Conservation (phyloP, 345 rosid genomes). For the Citrus unshiu region DNA sequence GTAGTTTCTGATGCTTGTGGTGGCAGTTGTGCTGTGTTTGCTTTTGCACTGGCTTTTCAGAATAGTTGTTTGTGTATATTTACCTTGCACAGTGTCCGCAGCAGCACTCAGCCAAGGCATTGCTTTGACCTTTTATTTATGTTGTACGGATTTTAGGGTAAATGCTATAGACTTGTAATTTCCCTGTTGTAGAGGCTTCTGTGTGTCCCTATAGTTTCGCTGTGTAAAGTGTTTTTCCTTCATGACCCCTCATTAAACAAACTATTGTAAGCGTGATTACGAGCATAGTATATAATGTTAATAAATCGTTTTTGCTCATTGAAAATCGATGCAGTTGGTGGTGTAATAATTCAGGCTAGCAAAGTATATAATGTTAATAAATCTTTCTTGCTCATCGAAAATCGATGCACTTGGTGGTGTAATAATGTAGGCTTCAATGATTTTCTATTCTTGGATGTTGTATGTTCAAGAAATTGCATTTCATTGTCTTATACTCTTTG, state of each 20-base stretch:
- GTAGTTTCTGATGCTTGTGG: conserved; percentile 1
- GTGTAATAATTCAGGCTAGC: too few relatives aligned
- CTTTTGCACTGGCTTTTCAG: conserved; percentile 13
- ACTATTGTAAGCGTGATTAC: background rate
- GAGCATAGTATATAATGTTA: background rate
- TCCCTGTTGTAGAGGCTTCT: background rate
- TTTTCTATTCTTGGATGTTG: background rate
- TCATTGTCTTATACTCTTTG: background rate
- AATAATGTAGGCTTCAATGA: background rate
- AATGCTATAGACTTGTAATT: background rate
- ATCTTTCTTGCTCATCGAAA: background rate
- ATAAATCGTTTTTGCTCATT: background rate
- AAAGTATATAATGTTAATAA: background rate
- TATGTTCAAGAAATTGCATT: too few relatives aligned
- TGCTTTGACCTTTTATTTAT: background rate
- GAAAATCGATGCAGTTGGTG: too few relatives aligned
- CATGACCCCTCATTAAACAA: background rate
- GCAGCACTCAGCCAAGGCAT: conserved; percentile 1
- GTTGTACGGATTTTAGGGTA: background rate
- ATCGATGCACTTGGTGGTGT: too few relatives aligned
- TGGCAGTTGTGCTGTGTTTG: conserved; percentile 13
- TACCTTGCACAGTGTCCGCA: conserved; percentile 4
- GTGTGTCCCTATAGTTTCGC: background rate
- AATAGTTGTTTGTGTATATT: conserved; percentile 14
- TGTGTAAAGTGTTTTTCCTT: background rate